Percentiles rank a stretch among this genome's conserved stretches.
phyloP scores from a whole-genome alignment of 108 stramenopile genomes.

The Cyclotella sp. region DNA sequence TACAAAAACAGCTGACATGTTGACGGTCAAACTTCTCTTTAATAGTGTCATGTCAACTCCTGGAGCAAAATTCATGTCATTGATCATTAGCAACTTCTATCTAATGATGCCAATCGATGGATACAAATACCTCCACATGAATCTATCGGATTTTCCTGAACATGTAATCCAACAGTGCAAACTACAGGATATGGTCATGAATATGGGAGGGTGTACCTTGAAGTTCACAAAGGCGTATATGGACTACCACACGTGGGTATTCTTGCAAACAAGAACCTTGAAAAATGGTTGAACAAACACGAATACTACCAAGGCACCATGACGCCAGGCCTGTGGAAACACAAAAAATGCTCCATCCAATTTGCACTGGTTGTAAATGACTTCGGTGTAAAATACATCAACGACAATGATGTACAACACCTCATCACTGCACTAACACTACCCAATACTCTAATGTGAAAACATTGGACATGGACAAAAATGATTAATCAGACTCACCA shows the following conservation, averaged over 20 bases:
- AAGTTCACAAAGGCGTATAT: constrained; percentile 47
- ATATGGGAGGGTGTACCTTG: constrained; percentile 3
- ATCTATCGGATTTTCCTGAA: constrained; percentile 19
- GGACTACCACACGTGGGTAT: constrained; percentile 37
- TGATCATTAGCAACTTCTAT: constrained; percentile 53
- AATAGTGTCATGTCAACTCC: no score
- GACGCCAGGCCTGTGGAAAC: neutral
- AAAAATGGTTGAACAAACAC: neutral
- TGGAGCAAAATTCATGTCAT: constrained; percentile 41
- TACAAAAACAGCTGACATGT: no score
- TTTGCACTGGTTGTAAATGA: constrained; percentile 2
- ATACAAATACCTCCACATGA: constrained; percentile 43
- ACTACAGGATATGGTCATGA: constrained; percentile 16
- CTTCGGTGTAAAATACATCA: neutral
- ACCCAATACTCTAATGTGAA: neutral
- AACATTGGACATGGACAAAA: neutral
- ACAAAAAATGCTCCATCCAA: neutral
- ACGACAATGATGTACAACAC: no score
- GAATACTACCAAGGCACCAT: neutral
- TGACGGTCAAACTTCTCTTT: no score
- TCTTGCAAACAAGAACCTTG: neutral
- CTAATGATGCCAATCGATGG: constrained; percentile 37
- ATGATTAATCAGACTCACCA: no score
- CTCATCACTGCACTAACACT: no score
- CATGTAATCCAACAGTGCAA: constrained; percentile 41